Conservation (phyloP, 306 rosid species). For the Lathyrus tuberosus region DNA sequence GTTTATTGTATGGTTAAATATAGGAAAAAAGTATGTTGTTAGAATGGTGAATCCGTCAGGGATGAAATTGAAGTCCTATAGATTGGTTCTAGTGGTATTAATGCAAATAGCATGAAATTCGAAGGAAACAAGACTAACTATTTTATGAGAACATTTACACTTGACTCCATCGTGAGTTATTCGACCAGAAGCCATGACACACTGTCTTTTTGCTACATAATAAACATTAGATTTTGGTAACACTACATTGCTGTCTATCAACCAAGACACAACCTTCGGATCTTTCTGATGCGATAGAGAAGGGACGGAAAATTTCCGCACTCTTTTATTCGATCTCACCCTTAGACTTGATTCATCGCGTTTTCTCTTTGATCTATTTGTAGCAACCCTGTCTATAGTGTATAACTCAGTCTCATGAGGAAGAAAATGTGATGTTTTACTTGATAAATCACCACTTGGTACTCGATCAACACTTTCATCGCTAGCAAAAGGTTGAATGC, state of each 20-base stretch:
- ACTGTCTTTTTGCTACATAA: slow-evolving; percentile 40
- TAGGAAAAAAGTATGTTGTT: slow-evolving; percentile 15
- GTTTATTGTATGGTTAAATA: slow-evolving; percentile 24
- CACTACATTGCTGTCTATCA: slow-evolving; percentile 70
- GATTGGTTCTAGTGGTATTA: slow-evolving; percentile 34
- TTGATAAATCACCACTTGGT: slow-evolving; percentile 22
- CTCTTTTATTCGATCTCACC: slow-evolving; percentile 64
- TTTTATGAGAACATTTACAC: slow-evolving; percentile 66
- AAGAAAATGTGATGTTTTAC: slow-evolving; percentile 41
- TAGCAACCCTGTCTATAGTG: slow-evolving; percentile 25
- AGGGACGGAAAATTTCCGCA: slow-evolving; percentile 49
- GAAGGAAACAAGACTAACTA: slow-evolving; percentile 55
- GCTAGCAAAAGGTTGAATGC: slow-evolving; percentile 10
- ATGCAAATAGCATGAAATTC: slow-evolving; percentile 60
- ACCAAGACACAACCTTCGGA: slow-evolving; percentile 71
- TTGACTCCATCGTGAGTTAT: slow-evolving; percentile 74
- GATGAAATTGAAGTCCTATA: slow-evolving; percentile 4
- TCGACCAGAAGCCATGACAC: slow-evolving; percentile 49
- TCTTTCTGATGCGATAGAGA: slow-evolving; percentile 55
- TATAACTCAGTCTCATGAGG: slow-evolving; percentile 31
- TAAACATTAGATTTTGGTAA: slow-evolving; percentile 73
- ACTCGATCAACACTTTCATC: slow-evolving; percentile 40
- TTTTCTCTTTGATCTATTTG: slow-evolving; percentile 43
- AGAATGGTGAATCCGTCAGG: slow-evolving; percentile 30
- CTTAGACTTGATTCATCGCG: slow-evolving; percentile 33